These are phyloP conservation scores for Fusarium sp. DNA, from an alignment of 2,329 filamentous ascomycete genomes.

Conservation along the genomic window DNA sequence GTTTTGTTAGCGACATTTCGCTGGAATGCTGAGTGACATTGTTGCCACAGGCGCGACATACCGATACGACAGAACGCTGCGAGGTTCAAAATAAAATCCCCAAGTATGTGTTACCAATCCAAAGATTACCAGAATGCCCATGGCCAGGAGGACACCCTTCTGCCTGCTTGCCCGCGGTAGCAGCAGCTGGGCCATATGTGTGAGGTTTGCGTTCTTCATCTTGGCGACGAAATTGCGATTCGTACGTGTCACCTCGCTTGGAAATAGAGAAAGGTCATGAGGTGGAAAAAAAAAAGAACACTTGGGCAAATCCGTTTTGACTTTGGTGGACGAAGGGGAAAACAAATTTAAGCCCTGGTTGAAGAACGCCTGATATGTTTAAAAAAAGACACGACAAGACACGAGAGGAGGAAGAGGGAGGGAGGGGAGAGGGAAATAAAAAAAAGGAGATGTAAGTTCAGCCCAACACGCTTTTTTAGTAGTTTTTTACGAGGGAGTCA, in stretches of 20 bases:
- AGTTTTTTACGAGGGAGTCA: background rate
- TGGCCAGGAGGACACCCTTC: slow-evolving; percentile 3
- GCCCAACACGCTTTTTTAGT: background rate
- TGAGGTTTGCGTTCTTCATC: background rate
- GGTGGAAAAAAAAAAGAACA: background rate
- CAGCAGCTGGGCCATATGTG: background rate
- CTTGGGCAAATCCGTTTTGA: background rate
- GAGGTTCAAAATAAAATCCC: slow-evolving; percentile 3
- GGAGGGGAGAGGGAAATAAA: background rate
- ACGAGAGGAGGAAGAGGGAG: background rate
- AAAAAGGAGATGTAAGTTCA: background rate
- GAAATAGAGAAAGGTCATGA: background rate
- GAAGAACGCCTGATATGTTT: background rate
- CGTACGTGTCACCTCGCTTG: background rate
- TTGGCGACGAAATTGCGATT: background rate
- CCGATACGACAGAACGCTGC: background rate
- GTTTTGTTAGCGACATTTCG: background rate
- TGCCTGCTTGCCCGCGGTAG: slow-evolving; percentile 3
- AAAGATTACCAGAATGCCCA: slow-evolving; percentile 2
- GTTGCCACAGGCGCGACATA: background rate
- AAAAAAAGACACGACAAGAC: background rate
- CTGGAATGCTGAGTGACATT: background rate
- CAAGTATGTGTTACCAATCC: slow-evolving; percentile 3
- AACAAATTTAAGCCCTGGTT: background rate
- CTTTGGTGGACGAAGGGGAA: background rate